A percentile compares a stretch with the other conserved stretches of the same genome.
These are phyloP conservation scores for Schrenkiella parvula DNA, from an alignment of 345 rosid species.

Conservation along the genomic window DNA sequence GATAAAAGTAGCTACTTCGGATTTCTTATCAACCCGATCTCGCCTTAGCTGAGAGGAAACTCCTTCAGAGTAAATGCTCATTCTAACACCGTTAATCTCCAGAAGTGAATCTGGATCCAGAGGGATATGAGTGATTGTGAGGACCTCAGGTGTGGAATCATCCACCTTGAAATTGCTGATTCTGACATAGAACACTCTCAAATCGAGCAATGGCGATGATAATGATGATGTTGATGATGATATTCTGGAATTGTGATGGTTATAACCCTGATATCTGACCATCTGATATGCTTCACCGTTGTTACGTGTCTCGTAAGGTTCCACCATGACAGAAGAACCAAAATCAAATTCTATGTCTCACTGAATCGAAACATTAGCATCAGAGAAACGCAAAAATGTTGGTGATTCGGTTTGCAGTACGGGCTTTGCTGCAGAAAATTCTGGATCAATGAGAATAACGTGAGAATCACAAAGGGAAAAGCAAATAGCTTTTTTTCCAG, in stretches of 20 bases:
- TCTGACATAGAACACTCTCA: constrained; percentile 89
- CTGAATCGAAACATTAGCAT: constrained; percentile 12
- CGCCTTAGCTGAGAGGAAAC: constrained; percentile 63
- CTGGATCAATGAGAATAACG: constrained; percentile 14
- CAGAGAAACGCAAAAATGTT: not conserved
- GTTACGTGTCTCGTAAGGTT: constrained; percentile 40
- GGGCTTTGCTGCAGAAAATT: constrained; percentile 12
- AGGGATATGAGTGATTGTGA: constrained; percentile 75
- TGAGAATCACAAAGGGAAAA: constrained; percentile 16
- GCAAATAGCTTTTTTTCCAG: not conserved
- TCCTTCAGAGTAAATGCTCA: constrained; percentile 56
- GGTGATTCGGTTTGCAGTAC: not conserved
- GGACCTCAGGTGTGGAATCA: constrained; percentile 61
- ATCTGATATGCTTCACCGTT: constrained; percentile 51
- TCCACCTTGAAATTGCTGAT: constrained; percentile 68
- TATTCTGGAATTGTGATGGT: constrained; percentile 43
- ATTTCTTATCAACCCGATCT: constrained; percentile 74
- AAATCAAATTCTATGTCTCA: constrained; percentile 5
- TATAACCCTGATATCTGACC: constrained; percentile 55
- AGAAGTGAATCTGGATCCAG: constrained; percentile 62
- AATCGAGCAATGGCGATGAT: constrained; percentile 54
- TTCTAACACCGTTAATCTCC: constrained; percentile 73
- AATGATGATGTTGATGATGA: not conserved
- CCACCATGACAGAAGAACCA: constrained; percentile 44
- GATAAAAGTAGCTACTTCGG: constrained; percentile 82